Percentiles rank a stretch among this genome's conserved stretches.
These are phyloP conservation scores for Amanita muscaria DNA, from an alignment of 768 basidiomycete genomes.

Conservation along the genomic window DNA sequence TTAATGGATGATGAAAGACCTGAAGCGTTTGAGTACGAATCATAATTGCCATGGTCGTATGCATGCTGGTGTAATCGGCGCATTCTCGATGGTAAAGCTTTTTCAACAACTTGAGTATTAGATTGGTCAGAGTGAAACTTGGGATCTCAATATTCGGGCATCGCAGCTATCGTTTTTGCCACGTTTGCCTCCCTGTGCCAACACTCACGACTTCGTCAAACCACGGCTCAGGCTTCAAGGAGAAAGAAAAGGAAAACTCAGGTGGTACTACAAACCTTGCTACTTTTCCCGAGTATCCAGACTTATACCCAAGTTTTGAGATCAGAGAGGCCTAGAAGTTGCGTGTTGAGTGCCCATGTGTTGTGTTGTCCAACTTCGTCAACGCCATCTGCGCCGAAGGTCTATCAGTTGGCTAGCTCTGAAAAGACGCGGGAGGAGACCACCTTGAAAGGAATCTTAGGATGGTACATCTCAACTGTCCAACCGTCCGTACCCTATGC, in stretches of 20 bases:
- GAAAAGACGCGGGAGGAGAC: neutral
- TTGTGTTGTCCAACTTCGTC: neutral
- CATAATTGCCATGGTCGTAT: too few relatives aligned
- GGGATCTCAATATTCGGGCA: too few relatives aligned
- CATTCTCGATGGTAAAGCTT: too few relatives aligned
- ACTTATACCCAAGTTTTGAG: conserved; percentile 7
- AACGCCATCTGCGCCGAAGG: neutral
- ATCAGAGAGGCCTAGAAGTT: conserved; percentile 8
- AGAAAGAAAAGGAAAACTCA: conserved; percentile 4
- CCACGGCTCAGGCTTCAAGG: neutral
- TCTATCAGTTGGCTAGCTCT: neutral
- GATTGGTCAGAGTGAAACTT: too few relatives aligned
- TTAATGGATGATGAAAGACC: too few relatives aligned
- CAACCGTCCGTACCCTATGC: conserved; percentile 13
- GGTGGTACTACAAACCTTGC: conserved; percentile 16
- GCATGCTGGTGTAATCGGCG: too few relatives aligned
- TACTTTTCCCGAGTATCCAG: conserved; percentile 11
- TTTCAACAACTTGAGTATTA: too few relatives aligned
- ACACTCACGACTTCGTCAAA: neutral
- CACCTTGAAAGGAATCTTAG: conserved; percentile 14
- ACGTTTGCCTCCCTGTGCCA: conserved; percentile 20
- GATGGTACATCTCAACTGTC: conserved; percentile 15
- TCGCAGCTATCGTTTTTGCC: too few relatives aligned
- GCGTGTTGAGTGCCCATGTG: conserved; percentile 4
- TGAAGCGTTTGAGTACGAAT: too few relatives aligned